A percentile compares a stretch with the other conserved stretches of the same genome.
Conservation (phyloP, 768 basidiomycete species). For the Boletus fagicola region DNA sequence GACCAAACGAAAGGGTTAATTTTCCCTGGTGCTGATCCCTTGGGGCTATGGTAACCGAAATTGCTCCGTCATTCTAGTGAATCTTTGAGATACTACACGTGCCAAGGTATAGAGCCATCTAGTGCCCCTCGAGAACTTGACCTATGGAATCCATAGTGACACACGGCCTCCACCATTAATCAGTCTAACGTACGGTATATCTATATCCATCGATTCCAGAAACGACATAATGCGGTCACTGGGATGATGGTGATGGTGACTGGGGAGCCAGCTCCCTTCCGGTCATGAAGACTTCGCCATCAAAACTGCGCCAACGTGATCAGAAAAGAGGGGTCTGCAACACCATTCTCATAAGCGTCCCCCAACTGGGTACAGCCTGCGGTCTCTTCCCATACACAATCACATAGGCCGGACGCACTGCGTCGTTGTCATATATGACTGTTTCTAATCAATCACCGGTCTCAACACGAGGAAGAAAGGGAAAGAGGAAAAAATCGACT, state of each 20-base stretch:
- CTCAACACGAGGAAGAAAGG: not conserved
- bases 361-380: not conserved
- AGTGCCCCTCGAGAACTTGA: too few species aligned
- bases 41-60: too few species aligned
- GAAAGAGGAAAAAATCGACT: not conserved
- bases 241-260: not conserved
- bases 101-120: too few species aligned
- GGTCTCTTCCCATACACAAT: slow-evolving; percentile 12
- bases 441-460: slow-evolving; percentile 1
- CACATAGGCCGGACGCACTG: slow-evolving; percentile 13
- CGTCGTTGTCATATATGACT: slow-evolving; percentile 16
- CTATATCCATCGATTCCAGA: not conserved
- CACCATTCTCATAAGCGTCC: not conserved
- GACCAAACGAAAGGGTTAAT: too few species aligned
- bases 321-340: slow-evolving; percentile 5
- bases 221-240: not conserved
- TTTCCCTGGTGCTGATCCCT: too few species aligned
- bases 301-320: not conserved
- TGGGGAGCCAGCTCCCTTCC: not conserved
- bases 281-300: not conserved
- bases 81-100: too few species aligned
- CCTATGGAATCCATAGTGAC: not conserved
- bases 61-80: too few species aligned
- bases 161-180: not conserved
- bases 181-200: not conserved